phyloP scores from a whole-genome alignment of 2,329 filamentous ascomycete genomes.

The Pestalotiopsis sp. region DNA sequence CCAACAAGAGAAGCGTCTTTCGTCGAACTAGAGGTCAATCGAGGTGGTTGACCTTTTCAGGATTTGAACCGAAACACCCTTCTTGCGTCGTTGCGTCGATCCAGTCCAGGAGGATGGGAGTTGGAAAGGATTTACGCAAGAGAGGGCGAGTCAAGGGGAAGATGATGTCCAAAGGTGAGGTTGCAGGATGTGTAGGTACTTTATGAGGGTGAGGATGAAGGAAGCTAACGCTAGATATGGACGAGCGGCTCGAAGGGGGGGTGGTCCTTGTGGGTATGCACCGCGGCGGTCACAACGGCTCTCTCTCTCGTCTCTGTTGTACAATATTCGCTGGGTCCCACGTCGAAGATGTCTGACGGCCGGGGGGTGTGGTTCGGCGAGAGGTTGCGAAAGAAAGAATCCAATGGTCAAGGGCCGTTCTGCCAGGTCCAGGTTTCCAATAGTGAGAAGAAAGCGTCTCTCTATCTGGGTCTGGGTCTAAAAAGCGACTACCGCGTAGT shows the following conservation, averaged over 20 bases:
- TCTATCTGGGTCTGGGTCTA: constrained; percentile 21
- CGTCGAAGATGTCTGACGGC: constrained; percentile 26
- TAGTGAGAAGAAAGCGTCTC: constrained; percentile 12
- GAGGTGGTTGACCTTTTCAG: not conserved
- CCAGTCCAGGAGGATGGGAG: constrained; percentile 8
- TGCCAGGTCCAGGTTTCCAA: constrained; percentile 28
- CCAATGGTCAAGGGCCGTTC: constrained; percentile 17
- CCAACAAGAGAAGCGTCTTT: not conserved
- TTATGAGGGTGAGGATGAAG: constrained; percentile 29
- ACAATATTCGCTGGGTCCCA: constrained; percentile 28
- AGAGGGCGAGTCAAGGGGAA: constrained; percentile 23
- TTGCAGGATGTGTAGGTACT: constrained; percentile 36
- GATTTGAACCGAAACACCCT: not conserved
- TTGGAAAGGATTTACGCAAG: not conserved
- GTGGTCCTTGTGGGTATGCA: constrained; percentile 31
- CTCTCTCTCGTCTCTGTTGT: constrained; percentile 4
- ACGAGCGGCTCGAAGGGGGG: constrained; percentile 20
- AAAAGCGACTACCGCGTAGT: constrained; percentile 32
- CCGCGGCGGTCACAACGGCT: constrained; percentile 27
- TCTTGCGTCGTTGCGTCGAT: constrained; percentile 9
- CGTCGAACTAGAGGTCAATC: not conserved
- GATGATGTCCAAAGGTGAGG: constrained; percentile 32
- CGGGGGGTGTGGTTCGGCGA: constrained; percentile 24
- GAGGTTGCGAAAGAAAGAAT: constrained; percentile 11
- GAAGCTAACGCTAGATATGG: constrained; percentile 33